Conservation (phyloP, 768 basidiomycete species). For the Hydnomerulius pinastri region DNA sequence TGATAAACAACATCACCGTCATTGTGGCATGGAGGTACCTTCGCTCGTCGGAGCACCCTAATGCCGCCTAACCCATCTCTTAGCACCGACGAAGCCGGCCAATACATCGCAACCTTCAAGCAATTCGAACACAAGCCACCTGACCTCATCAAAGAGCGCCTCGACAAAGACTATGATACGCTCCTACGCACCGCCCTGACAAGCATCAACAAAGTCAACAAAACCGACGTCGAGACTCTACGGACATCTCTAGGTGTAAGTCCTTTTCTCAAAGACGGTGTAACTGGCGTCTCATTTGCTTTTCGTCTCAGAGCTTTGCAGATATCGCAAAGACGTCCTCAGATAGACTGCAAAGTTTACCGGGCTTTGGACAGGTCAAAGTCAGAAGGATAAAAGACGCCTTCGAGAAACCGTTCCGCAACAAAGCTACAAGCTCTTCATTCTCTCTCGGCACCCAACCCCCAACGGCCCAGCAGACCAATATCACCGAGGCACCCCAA, state of each 20-base stretch:
- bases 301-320: constrained; percentile 70
- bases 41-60: constrained; percentile 22
- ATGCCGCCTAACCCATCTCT: background rate
- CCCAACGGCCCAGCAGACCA: constrained; percentile 2
- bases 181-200: constrained; percentile 83
- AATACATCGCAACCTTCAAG: constrained; percentile 90
- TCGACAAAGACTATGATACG: constrained; percentile 86
- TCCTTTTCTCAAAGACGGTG: constrained; percentile 11
- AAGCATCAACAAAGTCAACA: constrained; percentile 90
- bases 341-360: constrained; percentile 78
- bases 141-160: constrained; percentile 90
- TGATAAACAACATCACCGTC: constrained; percentile 92
- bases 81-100: constrained; percentile 89
- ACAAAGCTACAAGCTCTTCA: constrained; percentile 54
- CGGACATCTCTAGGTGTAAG: constrained; percentile 89
- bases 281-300: constrained; percentile 5
- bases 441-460: constrained; percentile 34
- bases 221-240: constrained; percentile 94
- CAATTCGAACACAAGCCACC: constrained; percentile 93
- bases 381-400: constrained; percentile 89
- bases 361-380: constrained; percentile 93
- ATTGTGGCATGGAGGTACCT: constrained; percentile 87
- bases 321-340: constrained; percentile 73
- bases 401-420: constrained; percentile 86
- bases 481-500: background rate